Conservation (phyloP, 306 rosid species). For the Erythrophleum fordii region DNA sequence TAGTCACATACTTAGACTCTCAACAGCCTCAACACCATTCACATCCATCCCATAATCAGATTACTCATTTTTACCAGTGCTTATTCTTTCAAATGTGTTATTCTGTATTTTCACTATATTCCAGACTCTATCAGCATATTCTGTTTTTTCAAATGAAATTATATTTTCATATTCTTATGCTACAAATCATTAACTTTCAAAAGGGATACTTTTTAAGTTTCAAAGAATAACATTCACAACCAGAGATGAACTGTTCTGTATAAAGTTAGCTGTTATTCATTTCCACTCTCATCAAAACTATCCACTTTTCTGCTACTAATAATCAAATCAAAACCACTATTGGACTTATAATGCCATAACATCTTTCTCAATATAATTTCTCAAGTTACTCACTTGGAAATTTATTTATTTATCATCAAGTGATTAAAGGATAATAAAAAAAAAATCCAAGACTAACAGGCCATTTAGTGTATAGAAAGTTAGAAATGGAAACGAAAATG, state of each 20-base stretch:
- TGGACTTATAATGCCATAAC: background rate
- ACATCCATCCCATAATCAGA: background rate
- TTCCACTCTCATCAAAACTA: conserved; percentile 12
- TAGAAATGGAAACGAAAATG: too few relatives aligned
- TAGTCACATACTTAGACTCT: background rate
- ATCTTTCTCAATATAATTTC: conserved; percentile 16
- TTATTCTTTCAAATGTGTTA: conserved; percentile 8
- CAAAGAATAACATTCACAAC: conserved; percentile 7
- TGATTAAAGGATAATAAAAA: background rate
- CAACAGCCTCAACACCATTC: background rate
- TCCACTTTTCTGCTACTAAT: conserved; percentile 13
- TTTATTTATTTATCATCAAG: background rate
- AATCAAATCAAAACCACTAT: conserved; percentile 8
- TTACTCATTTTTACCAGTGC: background rate
- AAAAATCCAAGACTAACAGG: background rate
- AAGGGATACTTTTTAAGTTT: background rate
- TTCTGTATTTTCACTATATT: background rate
- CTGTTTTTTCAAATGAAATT: too few relatives aligned
- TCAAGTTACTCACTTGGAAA: background rate
- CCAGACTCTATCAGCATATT: background rate
- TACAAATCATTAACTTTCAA: background rate
- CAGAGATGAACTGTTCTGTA: background rate
- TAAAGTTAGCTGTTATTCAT: background rate
- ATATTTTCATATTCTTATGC: conserved; percentile 7
- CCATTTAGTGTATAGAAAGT: too few relatives aligned